A percentile compares a stretch with the other conserved stretches of the same genome.
Evolutionary conservation across 352 stramenopile genomes (phyloP).

Genomic region (Phytophthora fragariae): DNA sequence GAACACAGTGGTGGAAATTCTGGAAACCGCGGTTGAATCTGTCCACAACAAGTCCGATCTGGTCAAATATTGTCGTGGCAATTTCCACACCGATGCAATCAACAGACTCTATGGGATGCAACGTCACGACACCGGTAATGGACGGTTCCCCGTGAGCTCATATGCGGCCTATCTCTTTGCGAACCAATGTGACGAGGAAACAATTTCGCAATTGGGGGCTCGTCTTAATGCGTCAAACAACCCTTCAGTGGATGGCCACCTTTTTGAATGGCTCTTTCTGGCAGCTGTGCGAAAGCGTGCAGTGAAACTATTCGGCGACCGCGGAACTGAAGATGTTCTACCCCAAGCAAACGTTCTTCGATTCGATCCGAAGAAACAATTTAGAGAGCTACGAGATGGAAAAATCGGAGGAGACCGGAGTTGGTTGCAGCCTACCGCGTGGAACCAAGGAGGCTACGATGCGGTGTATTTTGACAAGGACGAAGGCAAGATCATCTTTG

Average conservation of each 20-base stretch:
- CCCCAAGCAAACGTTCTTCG: constrained; percentile 12
- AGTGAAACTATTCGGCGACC: constrained; percentile 1
- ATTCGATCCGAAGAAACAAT: constrained; percentile 20
- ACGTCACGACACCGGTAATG: neutral
- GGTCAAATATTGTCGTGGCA: constrained; percentile 6
- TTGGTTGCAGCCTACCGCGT: constrained; percentile 36
- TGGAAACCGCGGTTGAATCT: too few species aligned
- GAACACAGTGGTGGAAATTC: too few species aligned
- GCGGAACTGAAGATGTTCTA: neutral
- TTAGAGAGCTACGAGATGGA: constrained; percentile 17
- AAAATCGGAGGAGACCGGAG: constrained; percentile 27
- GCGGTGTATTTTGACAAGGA: constrained; percentile 39
- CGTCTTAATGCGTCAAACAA: constrained; percentile 11
- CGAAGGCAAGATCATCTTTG: constrained; percentile 33
- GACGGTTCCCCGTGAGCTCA: constrained; percentile 5
- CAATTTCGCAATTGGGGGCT: neutral
- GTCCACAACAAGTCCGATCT: neutral
- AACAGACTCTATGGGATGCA: constrained; percentile 26
- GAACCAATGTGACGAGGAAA: neutral
- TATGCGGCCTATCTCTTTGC: constrained; percentile 14
- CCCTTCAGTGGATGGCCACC: neutral
- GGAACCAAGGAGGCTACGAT: constrained; percentile 44
- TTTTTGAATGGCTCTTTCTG: constrained; percentile 24
- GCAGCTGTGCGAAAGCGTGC: neutral
- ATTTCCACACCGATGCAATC: constrained; percentile 3